These are phyloP conservation scores for Musa schizocarpa DNA, from an alignment of 176 grass and related monocot genomes.

Conservation along the genomic window DNA sequence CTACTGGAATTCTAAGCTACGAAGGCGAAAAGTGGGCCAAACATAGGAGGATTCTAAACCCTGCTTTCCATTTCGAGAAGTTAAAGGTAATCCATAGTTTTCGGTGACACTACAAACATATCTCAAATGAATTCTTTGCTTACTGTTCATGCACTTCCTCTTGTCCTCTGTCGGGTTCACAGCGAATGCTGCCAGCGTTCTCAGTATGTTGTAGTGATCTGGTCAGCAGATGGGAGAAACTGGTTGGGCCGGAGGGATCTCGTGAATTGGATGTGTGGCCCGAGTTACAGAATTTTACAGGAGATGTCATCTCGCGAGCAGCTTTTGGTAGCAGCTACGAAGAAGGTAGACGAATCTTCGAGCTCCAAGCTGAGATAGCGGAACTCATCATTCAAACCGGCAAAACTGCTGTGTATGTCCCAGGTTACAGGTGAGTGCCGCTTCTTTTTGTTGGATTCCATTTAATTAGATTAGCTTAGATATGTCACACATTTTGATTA, in stretches of 20 bases:
- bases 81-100: conserved; percentile 1
- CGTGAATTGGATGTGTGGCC: conserved; percentile 13
- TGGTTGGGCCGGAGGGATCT: not conserved
- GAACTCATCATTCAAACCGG: not conserved
- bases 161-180: not conserved
- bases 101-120: too few species aligned
- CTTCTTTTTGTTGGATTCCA: too few species aligned
- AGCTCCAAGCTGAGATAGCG: conserved; percentile 5
- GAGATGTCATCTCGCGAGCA: conserved; percentile 12
- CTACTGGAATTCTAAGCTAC: not conserved
- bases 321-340: conserved; percentile 20
- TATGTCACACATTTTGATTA: too few species aligned
- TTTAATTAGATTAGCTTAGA: too few species aligned
- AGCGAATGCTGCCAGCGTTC: conserved; percentile 13
- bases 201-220: conserved; percentile 12
- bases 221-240: conserved; percentile 9
- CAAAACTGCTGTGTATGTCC: not conserved
- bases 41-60: conserved; percentile 16
- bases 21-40: conserved; percentile 20
- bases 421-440: conserved; percentile 1
- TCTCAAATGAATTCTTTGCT: too few species aligned
- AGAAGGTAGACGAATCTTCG: conserved; percentile 10
- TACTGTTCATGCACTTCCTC: too few species aligned
- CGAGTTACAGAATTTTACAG: not conserved
- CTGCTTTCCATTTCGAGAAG: conserved; percentile 21